A percentile compares a stretch with the other conserved stretches of the same genome.
Conservation (phyloP, 2,329 filamentous ascomycete genomes). For the Cladosporium austrohemisphaericum region DNA sequence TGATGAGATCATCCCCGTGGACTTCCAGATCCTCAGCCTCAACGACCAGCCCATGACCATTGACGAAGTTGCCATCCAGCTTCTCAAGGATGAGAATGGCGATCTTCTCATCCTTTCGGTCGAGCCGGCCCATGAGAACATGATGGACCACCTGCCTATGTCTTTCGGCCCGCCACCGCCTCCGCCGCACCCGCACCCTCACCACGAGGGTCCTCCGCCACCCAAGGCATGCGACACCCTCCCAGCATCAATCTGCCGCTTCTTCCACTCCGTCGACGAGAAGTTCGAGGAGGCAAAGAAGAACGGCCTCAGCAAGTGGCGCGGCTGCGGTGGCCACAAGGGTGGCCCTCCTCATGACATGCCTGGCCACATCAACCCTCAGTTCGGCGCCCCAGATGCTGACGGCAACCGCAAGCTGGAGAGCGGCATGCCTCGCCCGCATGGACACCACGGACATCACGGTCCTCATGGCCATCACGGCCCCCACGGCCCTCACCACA, state of each 20-base stretch:
- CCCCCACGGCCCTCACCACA: slow-evolving; percentile 35
- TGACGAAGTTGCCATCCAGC: slow-evolving; percentile 55
- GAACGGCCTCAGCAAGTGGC: slow-evolving; percentile 32
- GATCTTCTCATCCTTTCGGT: slow-evolving; percentile 51
- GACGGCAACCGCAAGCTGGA: slow-evolving; percentile 19
- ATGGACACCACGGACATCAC: slow-evolving; percentile 23
- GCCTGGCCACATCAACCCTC: slow-evolving; percentile 27
- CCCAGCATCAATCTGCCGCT: slow-evolving; percentile 52
- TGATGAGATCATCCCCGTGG: slow-evolving; percentile 52
- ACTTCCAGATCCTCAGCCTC: slow-evolving; percentile 59
- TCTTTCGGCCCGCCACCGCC: slow-evolving; percentile 21
- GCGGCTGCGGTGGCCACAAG: slow-evolving; percentile 32
- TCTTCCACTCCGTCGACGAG: slow-evolving; percentile 49
- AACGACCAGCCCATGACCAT: slow-evolving; percentile 50
- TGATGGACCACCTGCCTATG: slow-evolving; percentile 13
- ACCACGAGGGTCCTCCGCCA: slow-evolving; percentile 20
- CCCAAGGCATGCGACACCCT: slow-evolving; percentile 37
- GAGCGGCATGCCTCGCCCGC: slow-evolving; percentile 24
- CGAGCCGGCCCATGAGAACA: slow-evolving; percentile 13
- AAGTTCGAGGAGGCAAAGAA: slow-evolving; percentile 42
- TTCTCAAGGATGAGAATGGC: slow-evolving; percentile 57
- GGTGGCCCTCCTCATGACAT: slow-evolving; percentile 22
- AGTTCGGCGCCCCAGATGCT: slow-evolving; percentile 23
- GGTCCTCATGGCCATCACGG: slow-evolving; percentile 23
- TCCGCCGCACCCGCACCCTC: slow-evolving; percentile 23